Conservation (phyloP, 2,329 filamentous ascomycete genomes). For the Purpureocillium takamizusanense region DNA sequence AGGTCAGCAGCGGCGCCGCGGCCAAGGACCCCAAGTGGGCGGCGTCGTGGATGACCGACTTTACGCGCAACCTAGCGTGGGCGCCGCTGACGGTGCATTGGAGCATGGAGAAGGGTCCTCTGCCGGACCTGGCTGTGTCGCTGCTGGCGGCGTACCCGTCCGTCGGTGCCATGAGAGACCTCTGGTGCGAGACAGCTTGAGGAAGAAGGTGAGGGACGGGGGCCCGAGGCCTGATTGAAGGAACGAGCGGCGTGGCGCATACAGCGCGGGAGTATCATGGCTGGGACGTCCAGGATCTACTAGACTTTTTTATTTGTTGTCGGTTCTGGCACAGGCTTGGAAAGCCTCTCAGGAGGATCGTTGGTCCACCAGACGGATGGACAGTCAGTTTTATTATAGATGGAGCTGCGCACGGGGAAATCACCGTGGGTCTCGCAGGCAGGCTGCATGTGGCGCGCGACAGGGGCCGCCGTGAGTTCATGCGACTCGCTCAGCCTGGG, state of each 20-base stretch:
- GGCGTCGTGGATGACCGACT: slow-evolving; percentile 52
- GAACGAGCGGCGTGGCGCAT: neutral
- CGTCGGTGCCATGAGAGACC: slow-evolving; percentile 31
- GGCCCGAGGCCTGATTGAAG: neutral
- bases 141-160: slow-evolving; percentile 35
- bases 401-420: too few species aligned
- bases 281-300: too few species aligned
- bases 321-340: too few species aligned
- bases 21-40: slow-evolving; percentile 31
- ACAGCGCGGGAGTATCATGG: neutral
- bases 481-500: too few species aligned
- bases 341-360: too few species aligned
- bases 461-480: too few species aligned
- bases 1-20: slow-evolving; percentile 23
- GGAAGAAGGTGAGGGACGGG: too few species aligned
- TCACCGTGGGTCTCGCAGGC: too few species aligned
- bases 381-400: too few species aligned
- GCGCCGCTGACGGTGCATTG: slow-evolving; percentile 79
- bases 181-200: slow-evolving; percentile 32
- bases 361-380: too few species aligned
- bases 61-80: slow-evolving; percentile 66
- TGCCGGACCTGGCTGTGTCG: slow-evolving; percentile 32
- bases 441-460: too few species aligned
- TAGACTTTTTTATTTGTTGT: too few species aligned
- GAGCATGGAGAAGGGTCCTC: slow-evolving; percentile 56